Percentiles rank a stretch among this genome's conserved stretches.
Evolutionary conservation across 805 yeast genomes (phyloP).

Genomic region (Candida manassasensis): DNA sequence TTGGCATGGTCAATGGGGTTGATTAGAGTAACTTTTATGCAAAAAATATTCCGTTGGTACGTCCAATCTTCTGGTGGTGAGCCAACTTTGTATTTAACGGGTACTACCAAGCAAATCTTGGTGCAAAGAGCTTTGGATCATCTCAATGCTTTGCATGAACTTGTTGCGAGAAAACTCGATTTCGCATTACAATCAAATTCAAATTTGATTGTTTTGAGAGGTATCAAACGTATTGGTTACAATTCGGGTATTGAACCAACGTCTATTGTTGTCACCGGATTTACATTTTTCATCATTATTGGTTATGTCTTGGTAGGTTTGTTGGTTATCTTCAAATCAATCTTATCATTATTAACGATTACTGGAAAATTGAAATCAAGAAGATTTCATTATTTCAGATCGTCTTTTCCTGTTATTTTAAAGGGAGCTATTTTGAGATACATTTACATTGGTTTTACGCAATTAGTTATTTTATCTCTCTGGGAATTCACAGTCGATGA

Average conservation of each 20-base stretch:
- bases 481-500: constrained; percentile 84
- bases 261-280: constrained; percentile 78
- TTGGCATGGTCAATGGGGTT: constrained; percentile 95
- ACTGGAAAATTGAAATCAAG: constrained; percentile 47
- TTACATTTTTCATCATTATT: constrained; percentile 76
- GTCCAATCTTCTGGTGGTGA: constrained; percentile 85
- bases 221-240: constrained; percentile 80
- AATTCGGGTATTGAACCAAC: constrained; percentile 76
- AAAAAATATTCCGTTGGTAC: constrained; percentile 77
- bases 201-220: constrained; percentile 69
- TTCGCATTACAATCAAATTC: constrained; percentile 46
- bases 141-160: constrained; percentile 20
- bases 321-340: constrained; percentile 50
- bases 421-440: constrained; percentile 80
- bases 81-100: constrained; percentile 64
- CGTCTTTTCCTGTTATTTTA: constrained; percentile 53
- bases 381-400: constrained; percentile 46
- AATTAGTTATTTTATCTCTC: constrained; percentile 68
- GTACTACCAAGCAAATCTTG: constrained; percentile 60
- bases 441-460: constrained; percentile 80
- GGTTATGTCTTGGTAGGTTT: constrained; percentile 67
- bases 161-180: constrained; percentile 29
- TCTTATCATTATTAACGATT: constrained; percentile 44
- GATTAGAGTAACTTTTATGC: constrained; percentile 76
- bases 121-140: constrained; percentile 60